Percentiles rank a stretch among this genome's conserved stretches.
Conservation (phyloP, 83 land plant genomes). For the Picea abies region DNA sequence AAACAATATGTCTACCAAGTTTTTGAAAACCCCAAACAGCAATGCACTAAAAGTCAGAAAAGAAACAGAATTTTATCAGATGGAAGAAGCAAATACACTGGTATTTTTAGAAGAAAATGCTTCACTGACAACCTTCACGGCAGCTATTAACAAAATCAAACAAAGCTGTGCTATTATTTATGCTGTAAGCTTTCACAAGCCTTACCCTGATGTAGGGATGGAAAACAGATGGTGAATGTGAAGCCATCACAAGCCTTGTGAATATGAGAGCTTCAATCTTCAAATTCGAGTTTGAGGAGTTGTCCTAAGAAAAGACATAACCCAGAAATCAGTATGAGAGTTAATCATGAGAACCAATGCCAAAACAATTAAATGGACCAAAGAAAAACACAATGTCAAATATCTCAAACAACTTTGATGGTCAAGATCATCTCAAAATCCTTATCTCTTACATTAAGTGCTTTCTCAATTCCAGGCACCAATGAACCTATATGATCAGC, state of each 20-base stretch:
- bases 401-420: background rate
- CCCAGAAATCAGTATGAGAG: background rate
- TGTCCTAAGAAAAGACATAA: slow-evolving; percentile 65
- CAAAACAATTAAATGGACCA: background rate
- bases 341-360: background rate
- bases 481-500: slow-evolving; percentile 95
- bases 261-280: slow-evolving; percentile 97
- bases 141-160: background rate
- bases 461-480: slow-evolving; percentile 95
- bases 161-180: background rate
- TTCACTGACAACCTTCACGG: background rate
- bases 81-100: background rate
- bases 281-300: slow-evolving; percentile 93
- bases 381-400: background rate
- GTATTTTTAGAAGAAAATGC: background rate
- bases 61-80: background rate
- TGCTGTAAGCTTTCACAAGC: background rate
- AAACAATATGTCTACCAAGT: background rate
- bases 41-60: background rate
- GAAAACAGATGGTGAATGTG: slow-evolving; percentile 91
- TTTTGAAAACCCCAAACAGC: background rate
- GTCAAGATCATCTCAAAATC: background rate
- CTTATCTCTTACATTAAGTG: slow-evolving; percentile 71
- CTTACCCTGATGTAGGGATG: slow-evolving; percentile 90
- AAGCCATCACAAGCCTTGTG: slow-evolving; percentile 91